These are phyloP conservation scores for Vicia villosa DNA, from an alignment of 306 rosid genomes.

Conservation along the genomic window DNA sequence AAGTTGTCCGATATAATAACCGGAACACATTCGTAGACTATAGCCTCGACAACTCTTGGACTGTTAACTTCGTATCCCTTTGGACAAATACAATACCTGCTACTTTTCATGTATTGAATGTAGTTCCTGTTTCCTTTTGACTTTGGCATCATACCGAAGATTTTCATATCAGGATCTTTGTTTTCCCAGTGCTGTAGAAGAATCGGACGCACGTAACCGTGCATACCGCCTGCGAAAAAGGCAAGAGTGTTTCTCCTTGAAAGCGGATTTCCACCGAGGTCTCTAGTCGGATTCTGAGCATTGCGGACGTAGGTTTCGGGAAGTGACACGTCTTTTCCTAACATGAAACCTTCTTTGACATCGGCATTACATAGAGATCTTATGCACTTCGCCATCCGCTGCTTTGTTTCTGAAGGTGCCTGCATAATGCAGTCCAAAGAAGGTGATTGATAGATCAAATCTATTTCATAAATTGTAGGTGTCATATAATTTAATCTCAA, in stretches of 20 bases:
- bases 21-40: conserved; percentile 81
- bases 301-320: conserved; percentile 69
- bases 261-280: conserved; percentile 64
- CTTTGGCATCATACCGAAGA: conserved; percentile 60
- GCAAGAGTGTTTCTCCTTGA: conserved; percentile 69
- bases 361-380: conserved; percentile 92
- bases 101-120: conserved; percentile 76
- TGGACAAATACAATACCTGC: conserved; percentile 92
- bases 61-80: conserved; percentile 94
- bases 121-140: conserved; percentile 62
- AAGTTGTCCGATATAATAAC: conserved; percentile 89
- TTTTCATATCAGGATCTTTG: conserved; percentile 92
- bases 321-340: conserved; percentile 88
- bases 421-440: conserved; percentile 46
- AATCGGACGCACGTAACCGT: conserved; percentile 78
- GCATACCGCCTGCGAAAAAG: conserved; percentile 86
- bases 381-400: conserved; percentile 62
- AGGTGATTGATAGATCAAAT: not conserved
- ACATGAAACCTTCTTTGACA: conserved; percentile 71
- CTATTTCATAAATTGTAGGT: not conserved
- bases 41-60: conserved; percentile 94
- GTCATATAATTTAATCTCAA: not conserved
- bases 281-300: conserved; percentile 53
- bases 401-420: conserved; percentile 82
- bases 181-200: conserved; percentile 83